Evolutionary conservation across 768 basidiomycete species (phyloP).

Genomic region (Russula sp.): DNA sequence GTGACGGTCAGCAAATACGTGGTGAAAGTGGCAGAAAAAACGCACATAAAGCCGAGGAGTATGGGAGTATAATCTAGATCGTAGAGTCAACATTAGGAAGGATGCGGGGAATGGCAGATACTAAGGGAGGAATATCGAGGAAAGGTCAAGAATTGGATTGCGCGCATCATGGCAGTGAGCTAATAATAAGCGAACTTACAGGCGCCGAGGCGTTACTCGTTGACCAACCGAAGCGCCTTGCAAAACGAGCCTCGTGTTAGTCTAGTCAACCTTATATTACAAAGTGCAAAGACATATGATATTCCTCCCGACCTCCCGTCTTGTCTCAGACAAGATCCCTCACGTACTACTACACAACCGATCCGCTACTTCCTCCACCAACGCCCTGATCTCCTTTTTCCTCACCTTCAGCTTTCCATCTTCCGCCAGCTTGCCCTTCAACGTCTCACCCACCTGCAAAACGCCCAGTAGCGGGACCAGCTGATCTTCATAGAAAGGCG

Average conservation of each 20-base stretch:
- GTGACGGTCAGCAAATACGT: neutral
- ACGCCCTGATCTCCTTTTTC: slow-evolving; percentile 63
- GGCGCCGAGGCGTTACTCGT: too few relatives aligned
- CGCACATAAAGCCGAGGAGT: slow-evolving; percentile 17
- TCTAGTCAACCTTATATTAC: neutral
- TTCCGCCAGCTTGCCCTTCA: slow-evolving; percentile 54
- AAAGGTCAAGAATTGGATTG: too few relatives aligned
- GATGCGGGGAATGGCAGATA: too few relatives aligned
- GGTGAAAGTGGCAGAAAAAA: neutral
- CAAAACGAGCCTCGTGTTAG: too few relatives aligned
- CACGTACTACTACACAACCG: slow-evolving; percentile 36
- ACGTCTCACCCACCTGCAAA: slow-evolving; percentile 54
- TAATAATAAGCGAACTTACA: too few relatives aligned
- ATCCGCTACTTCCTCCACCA: slow-evolving; percentile 62
- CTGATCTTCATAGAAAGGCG: slow-evolving; percentile 61
- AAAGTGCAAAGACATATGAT: neutral
- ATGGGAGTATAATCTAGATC: slow-evolving; percentile 6
- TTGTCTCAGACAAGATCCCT: neutral
- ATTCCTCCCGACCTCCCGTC: neutral
- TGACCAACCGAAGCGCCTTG: too few relatives aligned
- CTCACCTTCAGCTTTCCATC: slow-evolving; percentile 52
- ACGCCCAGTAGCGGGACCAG: slow-evolving; percentile 63
- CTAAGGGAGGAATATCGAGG: too few relatives aligned
- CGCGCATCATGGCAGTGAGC: too few relatives aligned
- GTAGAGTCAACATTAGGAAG: slow-evolving; percentile 9